Evolutionary conservation across 208 protist species (phyloP), one percentile per base, ranked within the genome.

Genomic region (Leishmania arabica): DNA sequence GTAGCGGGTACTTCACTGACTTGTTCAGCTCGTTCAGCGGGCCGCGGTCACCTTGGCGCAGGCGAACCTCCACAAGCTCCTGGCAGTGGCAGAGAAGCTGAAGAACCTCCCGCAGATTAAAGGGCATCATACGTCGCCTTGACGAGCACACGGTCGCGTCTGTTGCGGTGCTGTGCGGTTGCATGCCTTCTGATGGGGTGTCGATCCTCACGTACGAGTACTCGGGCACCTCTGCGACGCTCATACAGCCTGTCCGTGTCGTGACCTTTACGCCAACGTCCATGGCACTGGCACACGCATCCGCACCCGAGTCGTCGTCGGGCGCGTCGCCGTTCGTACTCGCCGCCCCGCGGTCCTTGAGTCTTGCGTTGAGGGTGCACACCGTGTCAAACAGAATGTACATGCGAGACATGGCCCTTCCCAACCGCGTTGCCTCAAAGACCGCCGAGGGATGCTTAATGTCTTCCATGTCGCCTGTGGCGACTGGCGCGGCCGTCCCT

Each of bases 381-480:
- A 98, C 94, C 1, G 92, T 95, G 76, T 91, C 92, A 45, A 96
- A 95, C 0, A 93, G 79, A 60, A 98, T 90, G 79, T 98, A 98
- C 56, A 95, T 87, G 21, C 92, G 86, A 2, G 95, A 89, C 95
- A 98, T 95, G 0, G 79, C 79, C 69, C 75, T 56, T 27, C 78
- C 83, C 27, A 82, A 40, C 15, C 83, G 78, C 31, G 83, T 82
- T 3, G 83, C 53, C 75, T 86, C 78, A 31, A 82, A 86, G 3
- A 82, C 60, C 3, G 60, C 56, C 53, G 62, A 49, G 0, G 78
- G 45, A 11, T 53, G 34, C 31, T 58, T 66, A n/a, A 81, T 65
- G 54, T 75, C 65, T 0, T 70, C 60, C 1, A 34, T 5, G n/a
- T 7, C 62, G 24, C 65, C 27, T 15, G 76, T 70, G 3, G 47